These are phyloP conservation scores for Scheffersomyces segobiensis DNA, from an alignment of 1,139 yeast genomes.

Conservation along the genomic window DNA sequence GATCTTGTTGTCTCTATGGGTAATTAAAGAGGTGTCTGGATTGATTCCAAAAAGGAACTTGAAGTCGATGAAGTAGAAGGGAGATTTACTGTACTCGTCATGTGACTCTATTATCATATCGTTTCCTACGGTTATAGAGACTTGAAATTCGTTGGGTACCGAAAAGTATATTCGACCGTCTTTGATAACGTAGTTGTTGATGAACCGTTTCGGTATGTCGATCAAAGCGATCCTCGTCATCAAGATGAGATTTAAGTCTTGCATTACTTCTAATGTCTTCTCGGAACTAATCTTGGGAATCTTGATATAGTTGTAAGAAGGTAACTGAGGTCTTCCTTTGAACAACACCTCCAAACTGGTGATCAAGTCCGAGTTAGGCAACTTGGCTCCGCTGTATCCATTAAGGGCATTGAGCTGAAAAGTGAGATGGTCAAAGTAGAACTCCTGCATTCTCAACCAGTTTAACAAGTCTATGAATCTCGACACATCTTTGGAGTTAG, in stretches of 20 bases:
- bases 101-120: slow-evolving; percentile 50
- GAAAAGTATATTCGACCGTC: slow-evolving; percentile 77
- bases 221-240: slow-evolving; percentile 74
- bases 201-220: slow-evolving; percentile 62
- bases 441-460: slow-evolving; percentile 78
- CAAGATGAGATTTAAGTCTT: slow-evolving; percentile 70
- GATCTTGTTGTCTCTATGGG: slow-evolving; percentile 27
- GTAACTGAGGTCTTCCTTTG: slow-evolving; percentile 74
- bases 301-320: slow-evolving; percentile 61
- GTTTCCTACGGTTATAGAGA: slow-evolving; percentile 65
- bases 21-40: slow-evolving; percentile 34
- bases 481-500: slow-evolving; percentile 67
- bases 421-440: slow-evolving; percentile 60
- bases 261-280: slow-evolving; percentile 61
- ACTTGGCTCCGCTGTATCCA: slow-evolving; percentile 76
- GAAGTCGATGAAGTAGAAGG: slow-evolving; percentile 78
- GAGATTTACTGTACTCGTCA: slow-evolving; percentile 47
- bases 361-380: slow-evolving; percentile 84
- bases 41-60: slow-evolving; percentile 56
- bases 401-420: slow-evolving; percentile 58
- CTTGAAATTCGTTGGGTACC: slow-evolving; percentile 65
- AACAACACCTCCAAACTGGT: slow-evolving; percentile 85
- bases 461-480: slow-evolving; percentile 80
- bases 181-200: slow-evolving; percentile 56
- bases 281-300: slow-evolving; percentile 53